phyloP scores from a whole-genome alignment of 2,329 filamentous ascomycete genomes.

The Scedosporium aurantiacum region DNA sequence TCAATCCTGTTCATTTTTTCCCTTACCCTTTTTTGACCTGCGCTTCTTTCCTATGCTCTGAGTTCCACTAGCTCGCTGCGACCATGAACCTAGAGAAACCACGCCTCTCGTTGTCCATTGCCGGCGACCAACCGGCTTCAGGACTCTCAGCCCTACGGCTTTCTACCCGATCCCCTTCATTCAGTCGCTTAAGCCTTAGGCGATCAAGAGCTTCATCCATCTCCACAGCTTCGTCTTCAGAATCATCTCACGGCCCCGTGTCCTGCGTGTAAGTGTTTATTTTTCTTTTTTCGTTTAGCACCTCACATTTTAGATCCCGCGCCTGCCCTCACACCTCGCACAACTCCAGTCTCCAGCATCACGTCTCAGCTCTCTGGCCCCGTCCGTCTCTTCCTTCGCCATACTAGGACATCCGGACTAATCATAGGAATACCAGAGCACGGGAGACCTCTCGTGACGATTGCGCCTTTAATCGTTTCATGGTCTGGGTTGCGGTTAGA shows the following conservation, averaged over 20 bases:
- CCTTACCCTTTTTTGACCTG: neutral
- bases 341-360: too few species aligned
- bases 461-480: slow-evolving; percentile 42
- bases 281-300: neutral
- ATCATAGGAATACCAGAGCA: slow-evolving; percentile 9
- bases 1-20: neutral
- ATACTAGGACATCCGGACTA: neutral
- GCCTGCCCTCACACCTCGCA: too few species aligned
- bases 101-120: neutral
- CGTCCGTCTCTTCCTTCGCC: neutral
- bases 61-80: neutral
- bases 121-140: slow-evolving; percentile 12
- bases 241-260: slow-evolving; percentile 13
- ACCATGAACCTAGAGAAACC: slow-evolving; percentile 3
- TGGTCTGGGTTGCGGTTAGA: slow-evolving; percentile 45
- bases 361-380: neutral
- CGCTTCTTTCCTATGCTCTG: neutral
- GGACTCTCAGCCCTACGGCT: slow-evolving; percentile 21
- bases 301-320: too few species aligned
- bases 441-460: slow-evolving; percentile 29
- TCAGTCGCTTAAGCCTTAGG: slow-evolving; percentile 20
- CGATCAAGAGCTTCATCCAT: slow-evolving; percentile 20
- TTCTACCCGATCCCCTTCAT: slow-evolving; percentile 19
- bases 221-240: slow-evolving; percentile 14
- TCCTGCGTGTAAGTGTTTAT: slow-evolving; percentile 23